Base-by-base conservation (phyloP, 2,329 filamentous ascomycete species). In the Metarhizium brunneum region DNA sequence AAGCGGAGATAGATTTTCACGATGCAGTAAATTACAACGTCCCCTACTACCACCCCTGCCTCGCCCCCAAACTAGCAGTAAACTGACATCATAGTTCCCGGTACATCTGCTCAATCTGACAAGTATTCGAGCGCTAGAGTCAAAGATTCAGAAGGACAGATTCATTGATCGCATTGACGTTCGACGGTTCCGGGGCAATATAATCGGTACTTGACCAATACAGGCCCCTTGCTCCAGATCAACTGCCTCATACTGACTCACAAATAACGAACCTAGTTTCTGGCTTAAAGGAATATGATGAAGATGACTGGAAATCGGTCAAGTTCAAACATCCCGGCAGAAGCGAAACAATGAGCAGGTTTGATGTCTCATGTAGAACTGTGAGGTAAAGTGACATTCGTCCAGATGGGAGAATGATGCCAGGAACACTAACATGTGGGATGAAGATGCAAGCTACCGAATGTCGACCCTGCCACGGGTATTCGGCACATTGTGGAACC, bases 251-350 rank as follows among this genome's bases (percentile, higher is more conserved):
- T 51, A 55, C 40, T 52, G 48, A 51, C 20, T 8, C 20, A 10
- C 14, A 54, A 6, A 38, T 45, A 16, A 30, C 29, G 36, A 18
- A 30, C 8, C n/a, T 30, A 82, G 80, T 88, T 52, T 81, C 83
- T 4, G 85, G 86, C 3, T 76, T 79, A 0, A 72, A 79, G 1
- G 75, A 84, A 4, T 90, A 87, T 63, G 79, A 82, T 18, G 87
- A 92, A 67, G 87, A 91, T 54, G 74, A 73, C 8, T 91, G 87
- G 87, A 84, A 81, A 58, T 74, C 71, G 32, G 76, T 89, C 42
- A 71, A 73, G 25, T 76, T 87, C 61, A 77, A 78, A 56, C 75
- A 83, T 61, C 50, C 53, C 13, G 32, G 32, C 8, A 53, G 20
- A 36, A 58, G 60, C 7, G 40, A 61, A 10, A 43, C 45, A 20